Evolutionary conservation across 345 rosid species (phyloP), one percentile per base, ranked within the genome.

Genomic region (Brassica rapa): DNA sequence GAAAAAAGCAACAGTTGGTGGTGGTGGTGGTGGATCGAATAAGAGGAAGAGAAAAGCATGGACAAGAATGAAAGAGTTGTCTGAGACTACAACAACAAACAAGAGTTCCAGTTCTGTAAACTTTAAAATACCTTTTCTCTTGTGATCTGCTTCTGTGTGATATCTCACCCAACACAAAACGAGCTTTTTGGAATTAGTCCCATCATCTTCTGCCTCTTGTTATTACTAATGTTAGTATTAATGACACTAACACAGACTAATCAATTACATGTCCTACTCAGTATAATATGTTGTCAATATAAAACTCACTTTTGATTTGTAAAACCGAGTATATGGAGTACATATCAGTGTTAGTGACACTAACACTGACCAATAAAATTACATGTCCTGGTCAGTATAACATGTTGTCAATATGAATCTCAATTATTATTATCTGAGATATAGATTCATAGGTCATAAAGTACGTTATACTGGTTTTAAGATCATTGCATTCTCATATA

Each of bases 11-110:
- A 71, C 62, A 16, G 73, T 32, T 79, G 56, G 19, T 51, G 55
- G 55, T 49, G 15, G 53, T 43, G 77, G 73, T 78, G 82, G 69
- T 59, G 73, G 77, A 33, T 66, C 82, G 16, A 72, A 27, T 8
- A 67, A 67, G 46, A 67, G 82, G 82, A 79, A 79, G 82, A 73
- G 78, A 33, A 73, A 66, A n/a, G 5, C 56, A 59, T 66, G 68
- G 77, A 78, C 82, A 21, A 33, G 68, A 46, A 46, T 60, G 29
- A 72, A 78, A 37, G 76, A 77, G 57, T 35, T 35, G 15, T 57
- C 71, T 55, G 73, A 66, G 63, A 23, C 56, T 51, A 51, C 73
- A 11, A 4, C 64, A 60, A 27, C 65, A 1, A 78, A 43, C 55
- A 73, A 60, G 70, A 64, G 35, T 27, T 77, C 24, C 21, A 59